These are phyloP conservation scores for Hericium alpestre DNA, from an alignment of 768 basidiomycete genomes.

Conservation along the genomic window DNA sequence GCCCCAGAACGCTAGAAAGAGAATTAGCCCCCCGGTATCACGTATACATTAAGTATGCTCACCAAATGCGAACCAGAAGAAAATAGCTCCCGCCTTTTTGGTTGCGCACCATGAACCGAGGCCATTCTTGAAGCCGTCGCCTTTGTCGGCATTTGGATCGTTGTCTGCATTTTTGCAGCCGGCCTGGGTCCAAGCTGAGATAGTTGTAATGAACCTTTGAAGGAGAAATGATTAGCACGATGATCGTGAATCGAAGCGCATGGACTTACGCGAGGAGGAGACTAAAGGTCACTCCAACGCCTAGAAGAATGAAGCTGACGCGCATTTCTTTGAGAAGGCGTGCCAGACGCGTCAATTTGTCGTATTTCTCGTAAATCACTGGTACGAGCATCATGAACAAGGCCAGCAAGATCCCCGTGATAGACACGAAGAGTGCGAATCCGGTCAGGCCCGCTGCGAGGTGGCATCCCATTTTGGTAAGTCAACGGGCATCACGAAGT, in stretches of 20 bases:
- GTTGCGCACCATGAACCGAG: slow-evolving; percentile 82
- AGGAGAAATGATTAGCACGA: slow-evolving; percentile 9
- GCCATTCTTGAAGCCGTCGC: slow-evolving; percentile 54
- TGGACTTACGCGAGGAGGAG: slow-evolving; percentile 70
- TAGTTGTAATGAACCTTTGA: slow-evolving; percentile 59
- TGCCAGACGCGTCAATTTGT: slow-evolving; percentile 67
- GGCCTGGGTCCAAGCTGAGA: slow-evolving; percentile 78
- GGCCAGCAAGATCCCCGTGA: slow-evolving; percentile 64
- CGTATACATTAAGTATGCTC: slow-evolving; percentile 11
- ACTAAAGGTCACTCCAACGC: slow-evolving; percentile 51
- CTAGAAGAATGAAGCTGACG: slow-evolving; percentile 74
- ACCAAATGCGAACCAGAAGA: slow-evolving; percentile 84
- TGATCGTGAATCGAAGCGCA: background rate
- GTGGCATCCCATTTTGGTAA: background rate
- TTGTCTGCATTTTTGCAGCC: slow-evolving; percentile 80
- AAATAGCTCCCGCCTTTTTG: slow-evolving; percentile 83
- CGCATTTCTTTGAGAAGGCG: slow-evolving; percentile 75
- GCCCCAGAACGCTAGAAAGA: slow-evolving; percentile 56
- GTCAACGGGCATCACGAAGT: background rate
- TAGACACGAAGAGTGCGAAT: slow-evolving; percentile 74
- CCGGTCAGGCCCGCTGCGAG: slow-evolving; percentile 74
- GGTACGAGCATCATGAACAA: slow-evolving; percentile 68
- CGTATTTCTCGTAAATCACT: slow-evolving; percentile 76
- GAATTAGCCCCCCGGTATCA: background rate
- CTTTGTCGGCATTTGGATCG: slow-evolving; percentile 65